These are phyloP conservation scores for Penicillium lividum DNA, from an alignment of 495 filamentous ascomycete species.

Conservation along the genomic window DNA sequence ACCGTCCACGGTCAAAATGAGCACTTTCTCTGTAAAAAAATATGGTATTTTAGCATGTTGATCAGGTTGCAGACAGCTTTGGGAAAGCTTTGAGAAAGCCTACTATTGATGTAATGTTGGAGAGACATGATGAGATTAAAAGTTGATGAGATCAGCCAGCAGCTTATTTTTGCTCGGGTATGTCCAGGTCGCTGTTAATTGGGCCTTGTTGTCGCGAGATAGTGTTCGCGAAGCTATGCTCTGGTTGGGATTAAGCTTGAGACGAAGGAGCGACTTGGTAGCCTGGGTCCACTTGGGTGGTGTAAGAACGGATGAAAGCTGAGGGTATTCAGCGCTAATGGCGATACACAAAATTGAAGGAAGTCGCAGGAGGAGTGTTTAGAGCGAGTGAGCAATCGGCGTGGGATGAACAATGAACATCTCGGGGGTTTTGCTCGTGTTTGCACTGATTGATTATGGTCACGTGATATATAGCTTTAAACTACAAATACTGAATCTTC, in stretches of 20 bases:
- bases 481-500: not conserved
- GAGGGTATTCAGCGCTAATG: not conserved
- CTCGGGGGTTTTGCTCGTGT: conserved; percentile 15
- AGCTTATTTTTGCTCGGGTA: not conserved
- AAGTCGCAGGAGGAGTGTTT: not conserved
- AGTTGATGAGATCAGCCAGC: not conserved
- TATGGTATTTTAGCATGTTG: not conserved
- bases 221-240: not conserved
- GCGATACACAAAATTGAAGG: not conserved
- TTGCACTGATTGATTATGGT: conserved; percentile 20
- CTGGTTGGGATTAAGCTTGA: not conserved
- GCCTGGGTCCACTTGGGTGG: not conserved
- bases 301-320: not conserved
- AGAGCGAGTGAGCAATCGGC: not conserved
- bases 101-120: conserved; percentile 66
- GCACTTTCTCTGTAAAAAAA: conserved; percentile 70
- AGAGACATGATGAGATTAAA: conserved; percentile 57
- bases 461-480: conserved; percentile 19
- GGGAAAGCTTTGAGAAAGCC: conserved; percentile 19
- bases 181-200: not conserved
- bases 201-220: not conserved
- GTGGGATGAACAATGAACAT: conserved; percentile 9
- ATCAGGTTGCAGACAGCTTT: not conserved
- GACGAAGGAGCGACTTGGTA: not conserved
- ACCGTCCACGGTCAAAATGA: conserved; percentile 89